These are phyloP conservation scores for Anisodus acutangulus DNA, from an alignment of 257 asterid species.

Conservation along the genomic window DNA sequence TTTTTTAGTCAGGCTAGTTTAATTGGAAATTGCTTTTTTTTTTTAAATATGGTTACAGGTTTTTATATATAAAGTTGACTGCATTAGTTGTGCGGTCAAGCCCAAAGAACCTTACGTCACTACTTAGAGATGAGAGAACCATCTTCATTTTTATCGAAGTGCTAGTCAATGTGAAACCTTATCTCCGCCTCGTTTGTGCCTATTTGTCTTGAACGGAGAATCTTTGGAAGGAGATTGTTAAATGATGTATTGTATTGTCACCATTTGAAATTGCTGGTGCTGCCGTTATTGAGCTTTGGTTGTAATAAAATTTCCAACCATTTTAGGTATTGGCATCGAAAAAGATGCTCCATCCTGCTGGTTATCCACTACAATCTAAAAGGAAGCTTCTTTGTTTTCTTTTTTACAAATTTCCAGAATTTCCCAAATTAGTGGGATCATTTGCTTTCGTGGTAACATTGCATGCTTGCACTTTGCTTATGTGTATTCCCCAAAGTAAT, in stretches of 20 bases:
- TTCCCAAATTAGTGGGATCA: neutral
- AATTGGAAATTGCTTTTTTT: neutral
- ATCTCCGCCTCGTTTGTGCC: neutral
- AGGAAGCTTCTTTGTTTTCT: neutral
- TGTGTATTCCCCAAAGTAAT: neutral
- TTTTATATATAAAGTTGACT: no score
- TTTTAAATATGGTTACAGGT: no score
- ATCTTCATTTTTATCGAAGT: neutral
- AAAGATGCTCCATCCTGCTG: neutral
- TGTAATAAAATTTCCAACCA: neutral
- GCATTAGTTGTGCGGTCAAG: no score
- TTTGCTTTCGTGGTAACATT: neutral
- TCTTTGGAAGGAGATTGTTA: neutral
- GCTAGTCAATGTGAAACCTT: neutral
- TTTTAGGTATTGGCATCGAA: constrained; percentile 4
- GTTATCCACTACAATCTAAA: neutral
- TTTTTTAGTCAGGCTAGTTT: neutral
- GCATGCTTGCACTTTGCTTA: constrained; percentile 17
- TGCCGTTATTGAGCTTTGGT: neutral
- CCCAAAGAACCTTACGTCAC: neutral
- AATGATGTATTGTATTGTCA: neutral
- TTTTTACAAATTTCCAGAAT: neutral
- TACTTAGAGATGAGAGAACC: neutral
- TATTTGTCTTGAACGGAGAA: neutral
- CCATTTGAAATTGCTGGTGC: constrained; percentile 1